Percentiles rank a stretch among this genome's conserved stretches.
Conservation (phyloP, 106 monocot species). For the Dendrobium chrysotoxum region DNA sequence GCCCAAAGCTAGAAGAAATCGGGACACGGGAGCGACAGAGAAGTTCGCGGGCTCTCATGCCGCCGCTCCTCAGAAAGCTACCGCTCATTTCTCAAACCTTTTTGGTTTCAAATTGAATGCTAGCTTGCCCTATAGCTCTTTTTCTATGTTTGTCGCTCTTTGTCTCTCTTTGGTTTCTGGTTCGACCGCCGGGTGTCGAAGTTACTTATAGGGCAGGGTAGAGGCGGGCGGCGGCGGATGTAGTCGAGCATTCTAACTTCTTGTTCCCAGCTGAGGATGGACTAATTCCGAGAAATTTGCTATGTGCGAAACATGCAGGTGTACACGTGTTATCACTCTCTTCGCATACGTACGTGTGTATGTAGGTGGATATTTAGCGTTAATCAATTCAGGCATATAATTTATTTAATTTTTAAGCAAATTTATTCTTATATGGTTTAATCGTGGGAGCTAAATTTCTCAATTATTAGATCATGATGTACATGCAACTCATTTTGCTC, state of each 20-base stretch:
- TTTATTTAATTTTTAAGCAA: too few relatives aligned
- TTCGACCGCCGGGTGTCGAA: not conserved
- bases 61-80: constrained; percentile 19
- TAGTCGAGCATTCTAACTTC: not conserved
- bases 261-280: not conserved
- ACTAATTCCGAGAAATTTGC: not conserved
- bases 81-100: constrained; percentile 15
- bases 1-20: not conserved
- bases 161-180: not conserved
- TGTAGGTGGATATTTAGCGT: too few relatives aligned
- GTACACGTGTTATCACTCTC: too few relatives aligned
- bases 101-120: not conserved
- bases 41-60: constrained; percentile 20
- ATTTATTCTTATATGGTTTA: too few relatives aligned
- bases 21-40: constrained; percentile 9
- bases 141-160: not conserved
- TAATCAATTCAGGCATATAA: too few relatives aligned
- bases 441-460: too few relatives aligned
- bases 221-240: not conserved
- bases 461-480: too few relatives aligned
- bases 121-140: not conserved
- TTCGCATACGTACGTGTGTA: too few relatives aligned
- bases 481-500: too few relatives aligned
- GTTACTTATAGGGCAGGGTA: not conserved
- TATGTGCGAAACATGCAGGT: too few relatives aligned